phyloP scores from a whole-genome alignment of 768 basidiomycete species.

The Tulasnella sp. region DNA sequence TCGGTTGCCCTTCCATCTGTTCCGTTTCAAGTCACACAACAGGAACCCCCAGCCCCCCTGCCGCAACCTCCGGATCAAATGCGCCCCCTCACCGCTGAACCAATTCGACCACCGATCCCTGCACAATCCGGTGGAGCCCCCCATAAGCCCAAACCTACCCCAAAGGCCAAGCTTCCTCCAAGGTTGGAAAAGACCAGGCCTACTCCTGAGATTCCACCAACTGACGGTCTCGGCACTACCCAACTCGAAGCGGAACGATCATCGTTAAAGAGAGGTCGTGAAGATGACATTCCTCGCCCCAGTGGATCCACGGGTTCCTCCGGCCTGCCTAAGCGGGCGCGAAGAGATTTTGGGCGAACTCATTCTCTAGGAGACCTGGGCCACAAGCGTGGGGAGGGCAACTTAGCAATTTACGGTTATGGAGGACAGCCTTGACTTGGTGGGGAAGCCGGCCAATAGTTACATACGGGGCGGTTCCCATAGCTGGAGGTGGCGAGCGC shows the following conservation, averaged over 20 bases:
- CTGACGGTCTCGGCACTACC: not conserved
- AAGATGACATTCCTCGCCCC: not conserved
- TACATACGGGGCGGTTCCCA: no score
- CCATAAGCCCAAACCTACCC: not conserved
- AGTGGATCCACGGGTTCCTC: not conserved
- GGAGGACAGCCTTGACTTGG: no score
- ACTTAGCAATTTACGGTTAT: no score
- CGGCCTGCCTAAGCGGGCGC: not conserved
- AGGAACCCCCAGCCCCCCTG: no score
- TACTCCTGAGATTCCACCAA: not conserved
- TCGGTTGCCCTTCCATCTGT: not conserved
- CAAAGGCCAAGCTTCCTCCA: slow-evolving; percentile 2
- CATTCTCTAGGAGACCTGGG: no score
- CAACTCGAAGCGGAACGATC: not conserved
- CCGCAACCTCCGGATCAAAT: no score
- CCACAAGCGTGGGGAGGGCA: no score
- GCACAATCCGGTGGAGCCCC: not conserved
- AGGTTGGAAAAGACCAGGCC: not conserved
- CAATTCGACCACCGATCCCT: not conserved
- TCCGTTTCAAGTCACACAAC: not conserved
- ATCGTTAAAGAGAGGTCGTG: not conserved
- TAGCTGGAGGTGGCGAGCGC: no score
- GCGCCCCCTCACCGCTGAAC: not conserved
- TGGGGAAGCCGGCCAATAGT: no score
- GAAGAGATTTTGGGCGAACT: not conserved